A percentile compares a stretch with the other conserved stretches of the same genome.
Evolutionary conservation across 768 basidiomycete genomes (phyloP).

Genomic region (Pilatotrama ljubarskyi): DNA sequence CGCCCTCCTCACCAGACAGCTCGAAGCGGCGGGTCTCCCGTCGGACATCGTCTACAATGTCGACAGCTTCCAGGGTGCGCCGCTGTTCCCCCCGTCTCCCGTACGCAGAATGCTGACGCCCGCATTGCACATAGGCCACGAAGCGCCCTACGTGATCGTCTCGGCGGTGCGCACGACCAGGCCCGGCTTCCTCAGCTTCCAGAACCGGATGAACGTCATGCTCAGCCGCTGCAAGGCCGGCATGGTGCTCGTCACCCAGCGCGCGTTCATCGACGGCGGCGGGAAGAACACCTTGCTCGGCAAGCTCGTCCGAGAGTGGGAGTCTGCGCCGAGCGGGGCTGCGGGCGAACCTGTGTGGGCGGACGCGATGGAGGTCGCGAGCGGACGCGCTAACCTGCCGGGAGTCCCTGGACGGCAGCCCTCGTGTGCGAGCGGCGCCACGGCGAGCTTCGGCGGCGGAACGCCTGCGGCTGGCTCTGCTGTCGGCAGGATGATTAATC

Average conservation of each 20-base stretch:
- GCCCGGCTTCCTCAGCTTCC: slow-evolving; percentile 47
- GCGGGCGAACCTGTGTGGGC: neutral
- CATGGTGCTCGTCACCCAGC: slow-evolving; percentile 49
- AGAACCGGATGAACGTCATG: slow-evolving; percentile 54
- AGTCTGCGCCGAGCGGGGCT: slow-evolving; percentile 10
- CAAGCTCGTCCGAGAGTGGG: slow-evolving; percentile 33
- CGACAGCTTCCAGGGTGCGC: slow-evolving; percentile 55
- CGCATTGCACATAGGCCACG: slow-evolving; percentile 43
- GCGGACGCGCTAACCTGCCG: neutral
- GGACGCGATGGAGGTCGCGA: slow-evolving; percentile 7
- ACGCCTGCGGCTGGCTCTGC: too few species aligned
- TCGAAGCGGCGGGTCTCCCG: slow-evolving; percentile 38
- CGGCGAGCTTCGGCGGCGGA: too few species aligned
- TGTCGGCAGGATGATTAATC: too few species aligned
- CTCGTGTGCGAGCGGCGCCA: neutral
- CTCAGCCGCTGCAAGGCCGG: slow-evolving; percentile 45
- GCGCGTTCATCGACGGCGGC: slow-evolving; percentile 37
- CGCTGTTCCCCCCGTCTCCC: neutral
- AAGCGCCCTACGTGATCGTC: slow-evolving; percentile 49
- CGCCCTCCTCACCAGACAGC: slow-evolving; percentile 37
- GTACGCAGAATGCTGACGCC: neutral
- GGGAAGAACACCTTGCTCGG: slow-evolving; percentile 44
- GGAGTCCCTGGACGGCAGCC: neutral
- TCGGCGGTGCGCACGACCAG: slow-evolving; percentile 47
- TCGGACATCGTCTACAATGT: slow-evolving; percentile 52